Percentiles rank a stretch among this genome's conserved stretches.
Conservation (phyloP, 2,329 filamentous ascomycete species). For the Cylindrodendrum hubeiense region DNA sequence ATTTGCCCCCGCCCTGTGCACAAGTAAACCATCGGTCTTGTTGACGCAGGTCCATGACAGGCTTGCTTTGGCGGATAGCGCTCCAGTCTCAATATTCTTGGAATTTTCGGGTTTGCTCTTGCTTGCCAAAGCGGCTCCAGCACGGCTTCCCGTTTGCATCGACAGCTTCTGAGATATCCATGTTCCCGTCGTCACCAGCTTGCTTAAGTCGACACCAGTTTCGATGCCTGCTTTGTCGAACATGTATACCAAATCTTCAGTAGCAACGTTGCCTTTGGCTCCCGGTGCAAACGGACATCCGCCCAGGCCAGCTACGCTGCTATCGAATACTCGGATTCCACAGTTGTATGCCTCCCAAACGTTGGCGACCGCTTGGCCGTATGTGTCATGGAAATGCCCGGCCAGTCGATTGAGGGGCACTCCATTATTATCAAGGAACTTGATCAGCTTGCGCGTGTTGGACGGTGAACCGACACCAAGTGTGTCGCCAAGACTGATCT, state of each 20-base stretch:
- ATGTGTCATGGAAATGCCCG: conserved; percentile 80
- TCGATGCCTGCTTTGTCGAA: conserved; percentile 9
- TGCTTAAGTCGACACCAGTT: conserved; percentile 63
- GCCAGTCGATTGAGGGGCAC: conserved; percentile 67
- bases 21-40: conserved; percentile 35
- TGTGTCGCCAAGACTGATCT: conserved; percentile 76
- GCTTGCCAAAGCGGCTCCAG: conserved; percentile 55
- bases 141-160: conserved; percentile 60
- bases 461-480: conserved; percentile 69
- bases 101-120: neutral
- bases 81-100: neutral
- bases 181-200: conserved; percentile 66
- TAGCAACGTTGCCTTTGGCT: conserved; percentile 22
- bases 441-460: conserved; percentile 56
- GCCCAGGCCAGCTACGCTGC: conserved; percentile 40
- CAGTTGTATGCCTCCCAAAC: conserved; percentile 72
- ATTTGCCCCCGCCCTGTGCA: conserved; percentile 47
- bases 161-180: conserved; percentile 68
- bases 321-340: conserved; percentile 75
- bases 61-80: neutral
- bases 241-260: conserved; percentile 25
- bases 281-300: conserved; percentile 26
- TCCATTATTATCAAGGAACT: conserved; percentile 61
- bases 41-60: conserved; percentile 15
- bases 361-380: conserved; percentile 76